These are phyloP conservation scores for Rubia yunnanensis DNA, from an alignment of 257 asterid genomes.

Conservation along the genomic window DNA sequence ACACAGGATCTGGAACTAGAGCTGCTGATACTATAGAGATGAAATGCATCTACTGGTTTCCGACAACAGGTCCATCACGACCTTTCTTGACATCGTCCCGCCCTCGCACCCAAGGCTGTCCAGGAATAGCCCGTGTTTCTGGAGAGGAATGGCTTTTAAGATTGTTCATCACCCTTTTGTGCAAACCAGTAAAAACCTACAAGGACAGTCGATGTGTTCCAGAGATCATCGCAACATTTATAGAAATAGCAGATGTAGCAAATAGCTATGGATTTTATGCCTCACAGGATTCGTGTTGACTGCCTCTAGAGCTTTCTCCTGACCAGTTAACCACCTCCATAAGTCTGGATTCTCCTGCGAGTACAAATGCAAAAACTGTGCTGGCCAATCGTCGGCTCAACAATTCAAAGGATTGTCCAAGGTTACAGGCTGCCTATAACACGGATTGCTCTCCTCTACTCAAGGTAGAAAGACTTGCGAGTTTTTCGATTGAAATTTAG, in stretches of 20 bases:
- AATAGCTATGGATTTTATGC: background rate
- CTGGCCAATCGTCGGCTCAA: background rate
- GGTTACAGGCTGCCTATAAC: too few relatives aligned
- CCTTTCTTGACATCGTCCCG: constrained; percentile 91
- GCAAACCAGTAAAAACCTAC: constrained; percentile 64
- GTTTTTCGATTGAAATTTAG: background rate
- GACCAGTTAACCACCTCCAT: constrained; percentile 89
- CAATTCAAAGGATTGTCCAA: too few relatives aligned
- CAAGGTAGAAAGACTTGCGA: background rate
- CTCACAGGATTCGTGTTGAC: constrained; percentile 67
- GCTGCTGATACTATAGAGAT: background rate
- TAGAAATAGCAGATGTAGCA: background rate
- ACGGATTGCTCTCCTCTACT: too few relatives aligned
- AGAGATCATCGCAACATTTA: background rate
- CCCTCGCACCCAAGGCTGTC: constrained; percentile 90
- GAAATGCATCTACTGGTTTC: constrained; percentile 50
- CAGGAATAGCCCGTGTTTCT: constrained; percentile 70
- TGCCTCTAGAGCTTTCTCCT: constrained; percentile 77
- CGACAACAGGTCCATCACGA: constrained; percentile 53
- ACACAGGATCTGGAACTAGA: background rate
- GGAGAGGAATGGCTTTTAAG: constrained; percentile 63
- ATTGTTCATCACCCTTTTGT: constrained; percentile 53
- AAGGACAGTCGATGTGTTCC: background rate
- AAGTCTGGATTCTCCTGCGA: constrained; percentile 92
- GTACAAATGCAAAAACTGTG: constrained; percentile 1